Percentiles rank a stretch among this genome's conserved stretches.
phyloP scores from a whole-genome alignment of 2,329 filamentous ascomycete genomes.

The Calonectria ilicicola region DNA sequence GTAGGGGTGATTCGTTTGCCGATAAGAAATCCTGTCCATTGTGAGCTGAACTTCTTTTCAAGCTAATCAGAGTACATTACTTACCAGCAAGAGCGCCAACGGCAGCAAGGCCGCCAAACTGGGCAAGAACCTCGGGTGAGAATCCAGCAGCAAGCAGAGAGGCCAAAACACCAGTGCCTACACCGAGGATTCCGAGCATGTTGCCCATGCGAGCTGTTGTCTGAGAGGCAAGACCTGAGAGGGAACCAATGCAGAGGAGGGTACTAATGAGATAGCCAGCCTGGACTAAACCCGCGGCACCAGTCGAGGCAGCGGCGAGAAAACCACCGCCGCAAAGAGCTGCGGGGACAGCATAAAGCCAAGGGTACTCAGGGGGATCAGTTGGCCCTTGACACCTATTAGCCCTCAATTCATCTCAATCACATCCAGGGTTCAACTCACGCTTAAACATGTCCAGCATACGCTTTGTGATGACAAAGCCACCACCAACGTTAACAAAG shows the following conservation, averaged over 20 bases:
- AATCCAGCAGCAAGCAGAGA: constrained; percentile 87
- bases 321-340: constrained; percentile 84
- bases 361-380: constrained; percentile 89
- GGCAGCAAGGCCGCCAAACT: constrained; percentile 82
- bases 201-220: constrained; percentile 87
- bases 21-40: constrained; percentile 72
- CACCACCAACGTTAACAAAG: constrained; percentile 89
- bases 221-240: constrained; percentile 86
- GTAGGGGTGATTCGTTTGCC: constrained; percentile 90
- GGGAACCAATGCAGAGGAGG: constrained; percentile 84
- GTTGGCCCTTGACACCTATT: constrained; percentile 68
- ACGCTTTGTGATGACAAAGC: constrained; percentile 91
- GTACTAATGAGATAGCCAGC: constrained; percentile 90
- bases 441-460: constrained; percentile 95
- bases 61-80: not conserved
- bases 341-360: constrained; percentile 85
- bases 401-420: constrained; percentile 13
- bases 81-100: constrained; percentile 74
- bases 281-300: constrained; percentile 86
- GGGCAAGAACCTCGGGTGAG: constrained; percentile 79
- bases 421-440: constrained; percentile 44
- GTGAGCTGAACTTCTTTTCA: constrained; percentile 11
- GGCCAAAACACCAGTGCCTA: constrained; percentile 84
- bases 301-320: constrained; percentile 82
- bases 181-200: constrained; percentile 86